These are phyloP conservation scores for Xylariaceae sp. DNA, from an alignment of 2,329 filamentous ascomycete species.

Conservation along the genomic window DNA sequence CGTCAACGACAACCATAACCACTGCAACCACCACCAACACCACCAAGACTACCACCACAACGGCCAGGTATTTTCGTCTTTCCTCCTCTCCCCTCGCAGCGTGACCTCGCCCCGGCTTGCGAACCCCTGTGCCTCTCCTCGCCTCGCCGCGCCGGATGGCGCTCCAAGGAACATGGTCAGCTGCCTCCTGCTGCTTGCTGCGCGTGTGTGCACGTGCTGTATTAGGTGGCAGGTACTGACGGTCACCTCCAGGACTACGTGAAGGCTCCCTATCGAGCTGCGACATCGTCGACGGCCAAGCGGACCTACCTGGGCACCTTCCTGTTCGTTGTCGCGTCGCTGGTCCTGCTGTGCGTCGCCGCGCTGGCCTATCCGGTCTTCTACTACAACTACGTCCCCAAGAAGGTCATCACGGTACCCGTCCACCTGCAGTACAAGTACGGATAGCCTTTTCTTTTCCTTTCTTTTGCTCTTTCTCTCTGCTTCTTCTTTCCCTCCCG, in stretches of 20 bases:
- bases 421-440: slow-evolving; percentile 54
- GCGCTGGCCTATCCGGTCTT: slow-evolving; percentile 43
- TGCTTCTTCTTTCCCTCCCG: neutral
- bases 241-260: slow-evolving; percentile 16
- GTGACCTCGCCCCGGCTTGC: too few species aligned
- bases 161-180: neutral
- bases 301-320: slow-evolving; percentile 39
- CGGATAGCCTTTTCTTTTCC: slow-evolving; percentile 16
- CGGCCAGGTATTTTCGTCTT: too few species aligned
- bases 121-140: too few species aligned
- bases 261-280: slow-evolving; percentile 25
- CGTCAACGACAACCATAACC: too few species aligned
- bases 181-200: too few species aligned
- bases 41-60: too few species aligned
- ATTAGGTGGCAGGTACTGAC: too few species aligned
- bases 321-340: slow-evolving; percentile 35
- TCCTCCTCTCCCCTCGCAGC: too few species aligned
- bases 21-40: too few species aligned
- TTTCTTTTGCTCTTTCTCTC: neutral
- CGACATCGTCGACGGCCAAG: slow-evolving; percentile 45
- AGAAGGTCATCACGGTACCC: slow-evolving; percentile 44
- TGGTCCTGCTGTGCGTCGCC: slow-evolving; percentile 39
- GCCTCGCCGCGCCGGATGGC: neutral
- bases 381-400: slow-evolving; percentile 49
- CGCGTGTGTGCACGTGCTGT: too few species aligned